Percentiles rank a stretch among this genome's conserved stretches.
phyloP scores from a whole-genome alignment of 2,329 filamentous ascomycete species.

The Diaporthe nobilis region DNA sequence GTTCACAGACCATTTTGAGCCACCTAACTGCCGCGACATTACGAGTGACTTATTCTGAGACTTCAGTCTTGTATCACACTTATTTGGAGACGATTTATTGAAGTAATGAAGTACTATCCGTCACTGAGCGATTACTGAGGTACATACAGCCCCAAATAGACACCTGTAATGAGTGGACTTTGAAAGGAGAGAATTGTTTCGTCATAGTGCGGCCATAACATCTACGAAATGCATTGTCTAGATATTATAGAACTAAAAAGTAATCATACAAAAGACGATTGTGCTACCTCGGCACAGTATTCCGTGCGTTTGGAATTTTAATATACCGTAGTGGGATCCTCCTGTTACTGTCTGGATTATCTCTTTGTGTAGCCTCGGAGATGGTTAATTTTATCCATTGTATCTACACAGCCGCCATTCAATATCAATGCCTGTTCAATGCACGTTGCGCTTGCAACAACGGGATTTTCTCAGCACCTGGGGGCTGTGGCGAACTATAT shows the following conservation, averaged over 20 bases:
- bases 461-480: neutral
- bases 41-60: neutral
- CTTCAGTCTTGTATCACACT: too few species aligned
- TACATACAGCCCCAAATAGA: neutral
- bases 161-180: neutral
- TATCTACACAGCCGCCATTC: neutral
- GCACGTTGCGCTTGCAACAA: neutral
- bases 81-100: too few species aligned
- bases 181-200: neutral
- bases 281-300: neutral
- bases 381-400: neutral
- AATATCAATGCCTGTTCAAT: neutral
- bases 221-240: neutral
- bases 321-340: neutral
- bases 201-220: neutral
- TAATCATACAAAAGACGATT: neutral
- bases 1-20: too few species aligned
- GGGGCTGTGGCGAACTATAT: neutral
- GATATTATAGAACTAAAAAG: too few species aligned
- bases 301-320: neutral
- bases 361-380: neutral
- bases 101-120: too few species aligned
- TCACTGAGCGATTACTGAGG: neutral
- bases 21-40: too few species aligned
- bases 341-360: neutral